These are phyloP conservation scores for Friedmanniomyces simplex DNA, from an alignment of 495 filamentous ascomycete species.

Conservation along the genomic window DNA sequence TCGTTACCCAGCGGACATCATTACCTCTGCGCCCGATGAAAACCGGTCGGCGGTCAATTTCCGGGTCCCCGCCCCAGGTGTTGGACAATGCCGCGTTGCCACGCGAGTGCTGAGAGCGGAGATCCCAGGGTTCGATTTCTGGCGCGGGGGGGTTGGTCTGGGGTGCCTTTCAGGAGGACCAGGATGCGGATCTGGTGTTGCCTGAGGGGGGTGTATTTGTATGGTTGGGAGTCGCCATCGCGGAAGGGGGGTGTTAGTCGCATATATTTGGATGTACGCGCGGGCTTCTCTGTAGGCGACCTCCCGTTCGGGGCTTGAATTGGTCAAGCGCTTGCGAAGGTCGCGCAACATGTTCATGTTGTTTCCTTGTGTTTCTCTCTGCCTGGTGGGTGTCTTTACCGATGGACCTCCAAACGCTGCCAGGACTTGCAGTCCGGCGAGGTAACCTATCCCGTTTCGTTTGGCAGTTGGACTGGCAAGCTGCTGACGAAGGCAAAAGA, in stretches of 20 bases:
- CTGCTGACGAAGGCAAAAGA: too few relatives aligned
- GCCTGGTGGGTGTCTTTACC: too few relatives aligned
- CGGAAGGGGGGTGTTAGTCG: neutral
- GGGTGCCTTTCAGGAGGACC: neutral
- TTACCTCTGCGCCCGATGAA: neutral
- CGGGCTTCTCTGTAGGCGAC: too few relatives aligned
- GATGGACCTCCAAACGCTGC: too few relatives aligned
- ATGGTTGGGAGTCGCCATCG: conserved; percentile 24
- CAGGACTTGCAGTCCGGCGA: too few relatives aligned
- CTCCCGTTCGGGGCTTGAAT: too few relatives aligned
- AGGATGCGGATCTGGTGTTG: neutral
- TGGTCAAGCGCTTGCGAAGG: too few relatives aligned
- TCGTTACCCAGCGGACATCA: neutral
- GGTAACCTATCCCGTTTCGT: too few relatives aligned
- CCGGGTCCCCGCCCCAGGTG: neutral
- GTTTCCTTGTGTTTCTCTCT: too few relatives aligned
- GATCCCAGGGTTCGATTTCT: neutral
- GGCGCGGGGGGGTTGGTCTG: neutral
- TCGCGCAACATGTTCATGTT: too few relatives aligned
- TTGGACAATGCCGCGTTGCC: neutral
- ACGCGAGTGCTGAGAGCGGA: neutral
- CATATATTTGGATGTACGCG: too few relatives aligned
- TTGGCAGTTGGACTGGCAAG: too few relatives aligned
- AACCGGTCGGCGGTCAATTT: neutral
- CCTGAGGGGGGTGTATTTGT: neutral